Evolutionary conservation across 2,329 filamentous ascomycete genomes (phyloP).

Genomic region (Cladosporium sp.): DNA sequence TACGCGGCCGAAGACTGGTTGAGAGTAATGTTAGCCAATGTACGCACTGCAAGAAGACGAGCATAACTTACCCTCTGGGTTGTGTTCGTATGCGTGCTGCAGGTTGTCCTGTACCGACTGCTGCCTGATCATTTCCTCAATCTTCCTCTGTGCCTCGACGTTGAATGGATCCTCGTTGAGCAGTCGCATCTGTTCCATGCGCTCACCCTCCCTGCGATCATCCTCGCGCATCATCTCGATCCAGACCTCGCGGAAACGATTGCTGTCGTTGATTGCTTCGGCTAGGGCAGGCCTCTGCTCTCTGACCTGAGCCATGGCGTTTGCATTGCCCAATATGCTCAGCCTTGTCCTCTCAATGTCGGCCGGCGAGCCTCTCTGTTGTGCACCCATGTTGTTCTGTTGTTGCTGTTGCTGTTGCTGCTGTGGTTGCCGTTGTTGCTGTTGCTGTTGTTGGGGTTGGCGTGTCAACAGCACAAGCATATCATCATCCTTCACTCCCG

Average conservation of each 20-base stretch:
- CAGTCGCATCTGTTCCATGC: slow-evolving; percentile 78
- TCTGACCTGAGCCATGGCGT: slow-evolving; percentile 69
- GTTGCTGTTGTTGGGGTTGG: slow-evolving; percentile 47
- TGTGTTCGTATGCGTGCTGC: slow-evolving; percentile 95
- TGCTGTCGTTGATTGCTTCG: slow-evolving; percentile 72
- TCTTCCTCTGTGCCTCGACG: slow-evolving; percentile 83
- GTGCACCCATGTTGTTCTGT: slow-evolving; percentile 39
- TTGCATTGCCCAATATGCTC: slow-evolving; percentile 77
- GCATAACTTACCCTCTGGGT: slow-evolving; percentile 76
- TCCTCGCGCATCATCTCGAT: slow-evolving; percentile 69
- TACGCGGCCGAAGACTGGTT: slow-evolving; percentile 83
- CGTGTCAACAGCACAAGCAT: slow-evolving; percentile 85
- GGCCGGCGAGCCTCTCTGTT: slow-evolving; percentile 36
- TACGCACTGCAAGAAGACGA: background rate
- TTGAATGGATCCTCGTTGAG: slow-evolving; percentile 96
- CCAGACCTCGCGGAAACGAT: slow-evolving; percentile 74
- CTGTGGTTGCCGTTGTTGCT: slow-evolving; percentile 42
- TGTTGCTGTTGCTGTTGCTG: slow-evolving; percentile 33
- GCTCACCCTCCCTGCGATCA: slow-evolving; percentile 70
- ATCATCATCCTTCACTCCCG: slow-evolving; percentile 82
- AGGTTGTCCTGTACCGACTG: slow-evolving; percentile 93
- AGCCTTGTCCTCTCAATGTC: slow-evolving; percentile 81
- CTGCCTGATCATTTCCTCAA: slow-evolving; percentile 96
- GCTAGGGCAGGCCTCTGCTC: slow-evolving; percentile 76
- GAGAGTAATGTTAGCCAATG: slow-evolving; percentile 9